Evolutionary conservation across 2,329 filamentous ascomycete species (phyloP), one percentile per base, ranked within the genome.

Genomic region (Penicillium sp.): DNA sequence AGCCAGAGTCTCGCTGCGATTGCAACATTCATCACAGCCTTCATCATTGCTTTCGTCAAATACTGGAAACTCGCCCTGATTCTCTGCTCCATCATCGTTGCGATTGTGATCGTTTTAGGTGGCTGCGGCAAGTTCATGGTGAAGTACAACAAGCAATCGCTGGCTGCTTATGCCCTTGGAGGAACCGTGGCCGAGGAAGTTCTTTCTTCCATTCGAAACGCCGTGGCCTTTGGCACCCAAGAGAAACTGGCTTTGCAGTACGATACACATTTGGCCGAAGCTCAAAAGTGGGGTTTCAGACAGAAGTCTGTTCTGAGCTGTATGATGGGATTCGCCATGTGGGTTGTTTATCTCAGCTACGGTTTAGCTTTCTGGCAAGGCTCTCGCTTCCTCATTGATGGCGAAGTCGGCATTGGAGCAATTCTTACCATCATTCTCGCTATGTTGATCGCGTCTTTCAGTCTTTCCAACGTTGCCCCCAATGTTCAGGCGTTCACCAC

Each of bases 11-110:
- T 93, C 44, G 83, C 84, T 21, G 87, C 88, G 16, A 43, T 89
- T 4, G 85, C 90, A 2, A 91, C 88, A 9, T 96, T 96, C 67
- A 74, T 92, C 47, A 84, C 91, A 0, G 89, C 91, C 25, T 93
- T 93, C 61, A 78, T 95, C 54, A 91, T 96, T 61, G 89, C 87
- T 2, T 96, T 93, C 72, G 77, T 91, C 70, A 88, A 88, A 66
- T 91, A 88, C 73, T 95, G 91, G 90, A 93, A 92, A 73, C 79
- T 96, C 61, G 92, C 92, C 0, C 39, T 49, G 29, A 62, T 61
- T 31, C 37, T 90, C 27, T 69, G 88, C 10, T 87, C 83, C 0
- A 67, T 88, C 26, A 76, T 87, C 35, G 83, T 88, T 77, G 80
- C 81, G 3, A 74, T 80, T 67, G 85, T 19, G 83, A 82, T n/a